Percentiles rank a stretch among this genome's conserved stretches.
Evolutionary conservation across 164 flowering plant genomes (phyloP).

Genomic region (Nymphaea colorata): DNA sequence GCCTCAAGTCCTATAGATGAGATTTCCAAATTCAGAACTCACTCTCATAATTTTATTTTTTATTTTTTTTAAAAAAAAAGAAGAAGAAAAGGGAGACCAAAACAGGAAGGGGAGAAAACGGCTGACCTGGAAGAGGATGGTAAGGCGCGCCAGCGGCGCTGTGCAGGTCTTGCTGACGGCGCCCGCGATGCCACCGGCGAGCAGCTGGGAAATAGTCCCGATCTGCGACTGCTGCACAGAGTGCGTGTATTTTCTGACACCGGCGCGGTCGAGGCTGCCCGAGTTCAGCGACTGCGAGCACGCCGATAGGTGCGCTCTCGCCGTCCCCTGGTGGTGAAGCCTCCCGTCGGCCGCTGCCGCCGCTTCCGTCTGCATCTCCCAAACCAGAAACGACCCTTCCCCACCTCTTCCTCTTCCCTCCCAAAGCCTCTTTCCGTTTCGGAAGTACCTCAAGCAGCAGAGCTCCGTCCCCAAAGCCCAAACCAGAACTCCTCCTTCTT

Average conservation of each 20-base stretch:
- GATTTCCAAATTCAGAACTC: no score
- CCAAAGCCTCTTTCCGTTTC: no score
- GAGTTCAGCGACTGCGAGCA: slow-evolving; percentile 12
- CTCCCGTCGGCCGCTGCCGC: slow-evolving; percentile 37
- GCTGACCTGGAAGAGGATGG: slow-evolving; percentile 91
- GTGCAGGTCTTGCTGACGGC: slow-evolving; percentile 98
- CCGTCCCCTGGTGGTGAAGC: neutral
- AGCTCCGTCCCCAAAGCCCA: slow-evolving; percentile 33
- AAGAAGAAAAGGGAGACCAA: no score
- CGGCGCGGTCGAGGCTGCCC: slow-evolving; percentile 18
- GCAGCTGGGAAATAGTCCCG: slow-evolving; percentile 52
- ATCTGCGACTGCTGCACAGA: slow-evolving; percentile 36
- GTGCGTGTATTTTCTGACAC: slow-evolving; percentile 25
- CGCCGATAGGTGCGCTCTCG: slow-evolving; percentile 14
- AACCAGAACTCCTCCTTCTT: neutral
- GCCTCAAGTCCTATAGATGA: no score
- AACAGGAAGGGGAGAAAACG: no score
- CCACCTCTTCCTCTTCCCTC: neutral
- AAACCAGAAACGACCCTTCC: neutral
- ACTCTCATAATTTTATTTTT: no score
- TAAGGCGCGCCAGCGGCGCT: slow-evolving; percentile 93
- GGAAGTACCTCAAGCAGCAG: no score
- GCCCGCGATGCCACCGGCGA: slow-evolving; percentile 96
- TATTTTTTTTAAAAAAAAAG: no score
- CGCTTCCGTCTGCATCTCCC: slow-evolving; percentile 45